These are phyloP conservation scores for Cryptosporidium ryanae DNA, from an alignment of 169 alveolate species.

Conservation along the genomic window DNA sequence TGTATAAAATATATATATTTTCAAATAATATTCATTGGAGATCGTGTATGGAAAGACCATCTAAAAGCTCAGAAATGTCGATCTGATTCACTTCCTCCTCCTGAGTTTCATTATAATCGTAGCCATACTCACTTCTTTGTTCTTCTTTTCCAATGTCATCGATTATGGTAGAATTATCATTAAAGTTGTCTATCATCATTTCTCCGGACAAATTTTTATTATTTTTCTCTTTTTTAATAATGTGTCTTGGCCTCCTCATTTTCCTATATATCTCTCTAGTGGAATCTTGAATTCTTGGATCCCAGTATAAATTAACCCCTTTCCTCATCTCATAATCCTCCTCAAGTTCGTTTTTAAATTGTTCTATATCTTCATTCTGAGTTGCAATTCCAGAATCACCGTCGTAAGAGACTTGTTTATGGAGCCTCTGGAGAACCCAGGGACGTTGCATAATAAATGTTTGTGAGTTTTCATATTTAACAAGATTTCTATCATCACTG, in stretches of 20 bases:
- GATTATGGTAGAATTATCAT: too few species aligned
- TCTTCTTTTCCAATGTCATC: too few species aligned
- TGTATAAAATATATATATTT: too few species aligned
- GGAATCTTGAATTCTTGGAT: slow-evolving; percentile 72
- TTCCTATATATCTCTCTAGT: slow-evolving; percentile 42
- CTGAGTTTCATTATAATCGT: neutral
- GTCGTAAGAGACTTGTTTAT: slow-evolving; percentile 68
- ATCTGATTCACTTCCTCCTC: slow-evolving; percentile 24
- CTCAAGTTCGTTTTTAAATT: slow-evolving; percentile 89
- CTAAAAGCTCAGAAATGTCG: slow-evolving; percentile 65
- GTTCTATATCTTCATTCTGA: slow-evolving; percentile 83
- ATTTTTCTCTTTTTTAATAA: slow-evolving; percentile 30
- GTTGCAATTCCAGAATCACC: neutral
- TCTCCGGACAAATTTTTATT: slow-evolving; percentile 3
- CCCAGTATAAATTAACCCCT: slow-evolving; percentile 85
- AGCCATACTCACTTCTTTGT: too few species aligned
- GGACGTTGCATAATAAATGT: slow-evolving; percentile 39
- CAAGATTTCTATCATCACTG: neutral
- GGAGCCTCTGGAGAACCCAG: slow-evolving; percentile 76
- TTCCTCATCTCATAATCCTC: slow-evolving; percentile 87
- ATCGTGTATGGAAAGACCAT: slow-evolving; percentile 67
- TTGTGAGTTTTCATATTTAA: neutral
- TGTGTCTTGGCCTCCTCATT: slow-evolving; percentile 66
- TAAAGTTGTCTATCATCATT: neutral
- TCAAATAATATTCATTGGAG: neutral